Evolutionary conservation across 179 eudicot species (phyloP).

Genomic region (Gypsophila paniculata): DNA sequence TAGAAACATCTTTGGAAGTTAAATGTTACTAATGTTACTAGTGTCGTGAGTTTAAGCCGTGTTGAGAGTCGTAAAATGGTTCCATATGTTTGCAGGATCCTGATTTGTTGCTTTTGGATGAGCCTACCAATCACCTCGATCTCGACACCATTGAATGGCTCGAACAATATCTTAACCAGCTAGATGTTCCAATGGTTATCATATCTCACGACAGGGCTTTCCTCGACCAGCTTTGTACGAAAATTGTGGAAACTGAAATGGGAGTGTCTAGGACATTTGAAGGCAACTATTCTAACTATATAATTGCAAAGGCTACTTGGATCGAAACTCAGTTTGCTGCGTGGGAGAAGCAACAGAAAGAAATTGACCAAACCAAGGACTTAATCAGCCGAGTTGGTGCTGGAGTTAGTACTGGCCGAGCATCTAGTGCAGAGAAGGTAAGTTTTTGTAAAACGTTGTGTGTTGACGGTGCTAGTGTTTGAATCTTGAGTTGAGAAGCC

Average conservation of each 20-base stretch:
- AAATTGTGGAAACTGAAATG: constrained; percentile 98
- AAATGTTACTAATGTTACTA: no score
- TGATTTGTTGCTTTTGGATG: constrained; percentile 88
- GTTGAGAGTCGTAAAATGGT: no score
- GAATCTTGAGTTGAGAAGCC: background rate
- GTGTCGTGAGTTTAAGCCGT: no score
- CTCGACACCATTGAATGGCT: constrained; percentile 98
- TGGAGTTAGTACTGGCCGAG: constrained; percentile 85
- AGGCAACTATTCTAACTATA: constrained; percentile 84
- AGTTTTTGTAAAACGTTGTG: background rate
- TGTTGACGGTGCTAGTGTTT: background rate
- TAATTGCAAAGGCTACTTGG: constrained; percentile 81
- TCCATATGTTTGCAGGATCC: constrained; percentile 59
- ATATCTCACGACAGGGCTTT: constrained; percentile 99
- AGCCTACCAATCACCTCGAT: constrained; percentile 98
- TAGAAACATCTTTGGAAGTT: background rate
- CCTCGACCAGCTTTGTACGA: constrained; percentile 94
- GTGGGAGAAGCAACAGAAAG: constrained; percentile 97
- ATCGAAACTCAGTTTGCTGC: constrained; percentile 86
- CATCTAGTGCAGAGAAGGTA: constrained; percentile 96
- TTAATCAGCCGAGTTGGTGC: constrained; percentile 71
- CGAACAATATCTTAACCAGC: constrained; percentile 72
- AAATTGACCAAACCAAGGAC: constrained; percentile 80
- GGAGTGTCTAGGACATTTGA: constrained; percentile 80
- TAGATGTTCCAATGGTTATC: constrained; percentile 92